phyloP scores from a whole-genome alignment of 2,329 filamentous ascomycete species.

The Fusarium luffae region DNA sequence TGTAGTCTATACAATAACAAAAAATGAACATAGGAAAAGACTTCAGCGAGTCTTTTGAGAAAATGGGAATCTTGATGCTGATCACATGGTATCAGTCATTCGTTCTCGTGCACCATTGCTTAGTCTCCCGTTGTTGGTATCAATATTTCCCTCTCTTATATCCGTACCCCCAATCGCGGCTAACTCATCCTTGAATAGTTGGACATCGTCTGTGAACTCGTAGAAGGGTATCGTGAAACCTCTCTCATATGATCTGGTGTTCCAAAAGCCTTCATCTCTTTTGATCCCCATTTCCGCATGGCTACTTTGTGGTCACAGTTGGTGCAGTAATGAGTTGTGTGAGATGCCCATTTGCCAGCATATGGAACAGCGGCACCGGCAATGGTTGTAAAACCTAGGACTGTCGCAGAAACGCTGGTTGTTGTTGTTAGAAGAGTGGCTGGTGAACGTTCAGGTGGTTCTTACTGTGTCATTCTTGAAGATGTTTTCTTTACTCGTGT shows the following conservation, averaged over 20 bases:
- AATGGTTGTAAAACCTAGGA: slow-evolving; percentile 38
- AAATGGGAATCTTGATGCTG: background rate
- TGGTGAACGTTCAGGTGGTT: fast-evolving
- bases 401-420: slow-evolving; percentile 29
- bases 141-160: background rate
- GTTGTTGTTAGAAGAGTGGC: background rate
- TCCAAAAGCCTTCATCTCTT: slow-evolving; percentile 30
- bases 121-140: background rate
- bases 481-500: slow-evolving; percentile 39
- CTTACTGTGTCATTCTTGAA: slow-evolving; percentile 40
- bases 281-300: slow-evolving; percentile 16
- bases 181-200: background rate
- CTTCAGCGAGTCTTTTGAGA: too few species aligned
- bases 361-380: slow-evolving; percentile 40
- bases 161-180: background rate
- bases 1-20: too few species aligned
- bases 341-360: slow-evolving; percentile 29
- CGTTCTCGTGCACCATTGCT: background rate
- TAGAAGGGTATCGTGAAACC: slow-evolving; percentile 29
- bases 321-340: slow-evolving; percentile 38
- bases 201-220: background rate
- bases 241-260: slow-evolving; percentile 40
- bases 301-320: slow-evolving; percentile 42
- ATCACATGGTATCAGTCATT: background rate
- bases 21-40: background rate